Percentiles rank a stretch among this genome's conserved stretches.
Evolutionary conservation across 768 basidiomycete genomes (phyloP).

Genomic region (Pluteus cervinus): DNA sequence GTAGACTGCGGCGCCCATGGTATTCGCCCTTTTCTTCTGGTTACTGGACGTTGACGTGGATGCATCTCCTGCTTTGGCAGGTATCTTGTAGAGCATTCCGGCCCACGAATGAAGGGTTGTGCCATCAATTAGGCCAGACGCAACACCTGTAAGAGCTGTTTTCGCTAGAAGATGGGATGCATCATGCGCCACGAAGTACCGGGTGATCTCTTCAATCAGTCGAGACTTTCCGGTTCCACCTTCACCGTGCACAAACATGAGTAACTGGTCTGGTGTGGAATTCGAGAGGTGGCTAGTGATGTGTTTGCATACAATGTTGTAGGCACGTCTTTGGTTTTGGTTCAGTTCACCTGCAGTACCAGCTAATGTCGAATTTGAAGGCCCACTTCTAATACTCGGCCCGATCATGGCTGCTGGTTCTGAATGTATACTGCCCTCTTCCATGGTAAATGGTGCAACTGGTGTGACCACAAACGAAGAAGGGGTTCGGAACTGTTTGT

Average conservation of each 20-base stretch:
- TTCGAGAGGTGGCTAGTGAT: no score
- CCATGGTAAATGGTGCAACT: no score
- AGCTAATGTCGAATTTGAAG: conserved; percentile 16
- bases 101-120: conserved; percentile 27
- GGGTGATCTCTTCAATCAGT: conserved; percentile 6
- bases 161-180: conserved; percentile 19
- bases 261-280: conserved; percentile 19
- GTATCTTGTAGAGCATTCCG: conserved; percentile 14
- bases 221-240: conserved; percentile 11
- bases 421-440: no score
- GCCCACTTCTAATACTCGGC: conserved; percentile 22
- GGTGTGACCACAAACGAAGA: conserved; percentile 20
- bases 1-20: conserved; percentile 15
- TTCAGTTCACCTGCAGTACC: no score
- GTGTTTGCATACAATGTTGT: no score
- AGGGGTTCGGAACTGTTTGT: no score
- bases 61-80: neutral
- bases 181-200: conserved; percentile 18
- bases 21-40: conserved; percentile 7
- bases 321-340: no score
- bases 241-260: conserved; percentile 29
- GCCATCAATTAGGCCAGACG: conserved; percentile 32
- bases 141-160: conserved; percentile 32
- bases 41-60: neutral
- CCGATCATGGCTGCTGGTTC: no score